phyloP scores from a whole-genome alignment of 148 eudicot genomes.

The Polygonum maritimum region DNA sequence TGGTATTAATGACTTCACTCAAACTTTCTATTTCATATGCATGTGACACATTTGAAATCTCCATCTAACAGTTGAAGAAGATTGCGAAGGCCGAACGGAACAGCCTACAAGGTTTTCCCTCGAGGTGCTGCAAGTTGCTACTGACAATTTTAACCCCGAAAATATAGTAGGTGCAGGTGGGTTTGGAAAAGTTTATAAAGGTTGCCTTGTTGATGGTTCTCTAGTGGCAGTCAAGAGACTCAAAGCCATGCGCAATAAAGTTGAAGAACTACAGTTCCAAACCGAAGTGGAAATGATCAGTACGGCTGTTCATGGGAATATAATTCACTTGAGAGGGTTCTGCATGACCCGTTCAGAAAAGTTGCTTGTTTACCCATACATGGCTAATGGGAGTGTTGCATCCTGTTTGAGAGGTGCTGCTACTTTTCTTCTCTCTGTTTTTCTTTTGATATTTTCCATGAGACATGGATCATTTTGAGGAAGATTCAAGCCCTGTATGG shows the following conservation, averaged over 20 bases:
- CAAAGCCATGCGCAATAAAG: constrained; percentile 40
- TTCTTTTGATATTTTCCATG: background rate
- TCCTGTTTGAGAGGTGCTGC: constrained; percentile 39
- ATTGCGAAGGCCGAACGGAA: constrained; percentile 38
- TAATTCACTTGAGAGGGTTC: constrained; percentile 38
- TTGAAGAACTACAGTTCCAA: constrained; percentile 43
- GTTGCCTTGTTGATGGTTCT: constrained; percentile 45
- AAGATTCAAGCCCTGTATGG: background rate
- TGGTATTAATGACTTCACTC: no score
- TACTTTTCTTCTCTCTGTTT: background rate
- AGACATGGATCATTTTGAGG: background rate
- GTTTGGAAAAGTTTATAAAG: constrained; percentile 46
- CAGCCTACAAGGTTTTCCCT: constrained; percentile 45
- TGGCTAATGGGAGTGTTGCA: constrained; percentile 43
- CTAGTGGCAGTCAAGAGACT: constrained; percentile 44
- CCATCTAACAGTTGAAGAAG: constrained; percentile 37
- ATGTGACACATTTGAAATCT: background rate
- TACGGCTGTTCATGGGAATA: constrained; percentile 42
- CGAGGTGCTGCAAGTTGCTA: constrained; percentile 33
- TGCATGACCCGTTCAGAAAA: constrained; percentile 48
- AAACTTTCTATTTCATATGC: no score
- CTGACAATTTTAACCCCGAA: constrained; percentile 17
- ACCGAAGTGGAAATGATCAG: constrained; percentile 59
- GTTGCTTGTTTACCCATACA: constrained; percentile 45
- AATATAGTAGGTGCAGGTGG: constrained; percentile 50